Conservation (phyloP, 106 monocot species). For the Agapanthus africanus region DNA sequence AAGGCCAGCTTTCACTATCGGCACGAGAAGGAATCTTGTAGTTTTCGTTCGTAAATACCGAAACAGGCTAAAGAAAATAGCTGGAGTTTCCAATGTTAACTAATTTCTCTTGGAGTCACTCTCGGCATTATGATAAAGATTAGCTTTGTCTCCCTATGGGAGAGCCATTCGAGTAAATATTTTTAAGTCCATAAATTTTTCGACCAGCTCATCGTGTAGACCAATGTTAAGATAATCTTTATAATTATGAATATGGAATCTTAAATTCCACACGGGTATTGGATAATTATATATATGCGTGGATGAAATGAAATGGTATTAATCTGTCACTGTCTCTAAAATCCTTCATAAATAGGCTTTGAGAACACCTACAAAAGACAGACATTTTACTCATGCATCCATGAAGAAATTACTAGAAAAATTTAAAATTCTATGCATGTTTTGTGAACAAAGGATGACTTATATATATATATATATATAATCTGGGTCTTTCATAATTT, state of each 20-base stretch:
- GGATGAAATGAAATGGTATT: neutral
- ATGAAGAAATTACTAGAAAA: neutral
- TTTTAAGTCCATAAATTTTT: too few species aligned
- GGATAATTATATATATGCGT: neutral
- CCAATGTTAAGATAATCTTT: neutral
- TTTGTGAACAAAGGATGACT: too few species aligned
- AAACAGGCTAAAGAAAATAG: neutral
- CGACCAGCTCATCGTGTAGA: neutral
- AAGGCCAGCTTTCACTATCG: neutral
- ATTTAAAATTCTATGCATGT: neutral
- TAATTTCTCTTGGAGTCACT: neutral
- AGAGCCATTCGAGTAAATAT: neutral
- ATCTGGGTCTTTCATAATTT: neutral
- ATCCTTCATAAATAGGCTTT: neutral
- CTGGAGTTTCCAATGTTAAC: neutral
- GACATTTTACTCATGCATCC: neutral
- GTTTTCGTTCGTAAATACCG: neutral
- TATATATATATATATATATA: too few species aligned
- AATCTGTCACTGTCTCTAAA: neutral
- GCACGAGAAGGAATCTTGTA: neutral
- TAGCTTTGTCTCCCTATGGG: neutral
- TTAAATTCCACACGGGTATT: neutral
- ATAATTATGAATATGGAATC: too few species aligned
- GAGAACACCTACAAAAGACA: constrained; percentile 2
- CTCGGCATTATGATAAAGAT: neutral